Percentiles rank a stretch among this genome's conserved stretches.
Evolutionary conservation across 2,329 filamentous ascomycete genomes (phyloP).

Genomic region (Colletotrichum chrysophilum): DNA sequence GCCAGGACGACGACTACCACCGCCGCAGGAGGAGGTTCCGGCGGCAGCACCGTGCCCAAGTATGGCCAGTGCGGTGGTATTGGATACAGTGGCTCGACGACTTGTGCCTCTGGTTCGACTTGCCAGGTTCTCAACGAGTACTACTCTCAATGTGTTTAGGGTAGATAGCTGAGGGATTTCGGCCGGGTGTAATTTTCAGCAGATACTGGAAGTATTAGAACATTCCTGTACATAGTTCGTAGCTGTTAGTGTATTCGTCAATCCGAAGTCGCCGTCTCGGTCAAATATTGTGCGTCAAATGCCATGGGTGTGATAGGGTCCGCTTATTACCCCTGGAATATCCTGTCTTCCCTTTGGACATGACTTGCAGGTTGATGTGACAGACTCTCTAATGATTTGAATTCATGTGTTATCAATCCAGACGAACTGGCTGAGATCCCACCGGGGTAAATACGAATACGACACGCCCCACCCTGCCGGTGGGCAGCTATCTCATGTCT

Average conservation of each 20-base stretch:
- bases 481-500: not conserved
- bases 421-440: not conserved
- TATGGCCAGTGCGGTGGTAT: conserved; percentile 44
- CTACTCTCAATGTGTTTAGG: conserved; percentile 46
- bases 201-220: not conserved
- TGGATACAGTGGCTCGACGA: conserved; percentile 38
- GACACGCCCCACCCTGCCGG: not conserved
- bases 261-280: not conserved
- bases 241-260: not conserved
- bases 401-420: not conserved
- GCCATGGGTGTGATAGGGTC: not conserved
- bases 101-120: conserved; percentile 37
- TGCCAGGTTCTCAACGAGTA: conserved; percentile 43
- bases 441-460: not conserved
- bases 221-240: not conserved
- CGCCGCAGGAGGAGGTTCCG: not conserved
- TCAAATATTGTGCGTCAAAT: not conserved
- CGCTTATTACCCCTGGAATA: not conserved
- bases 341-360: not conserved
- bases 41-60: conserved; percentile 27
- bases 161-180: rapidly evolving
- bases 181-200: not conserved
- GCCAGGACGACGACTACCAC: conserved; percentile 11
- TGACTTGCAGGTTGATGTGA: not conserved
- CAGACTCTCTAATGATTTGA: rapidly evolving